These are phyloP conservation scores for Amanita subjunquillea DNA, from an alignment of 768 basidiomycete genomes.

Conservation along the genomic window DNA sequence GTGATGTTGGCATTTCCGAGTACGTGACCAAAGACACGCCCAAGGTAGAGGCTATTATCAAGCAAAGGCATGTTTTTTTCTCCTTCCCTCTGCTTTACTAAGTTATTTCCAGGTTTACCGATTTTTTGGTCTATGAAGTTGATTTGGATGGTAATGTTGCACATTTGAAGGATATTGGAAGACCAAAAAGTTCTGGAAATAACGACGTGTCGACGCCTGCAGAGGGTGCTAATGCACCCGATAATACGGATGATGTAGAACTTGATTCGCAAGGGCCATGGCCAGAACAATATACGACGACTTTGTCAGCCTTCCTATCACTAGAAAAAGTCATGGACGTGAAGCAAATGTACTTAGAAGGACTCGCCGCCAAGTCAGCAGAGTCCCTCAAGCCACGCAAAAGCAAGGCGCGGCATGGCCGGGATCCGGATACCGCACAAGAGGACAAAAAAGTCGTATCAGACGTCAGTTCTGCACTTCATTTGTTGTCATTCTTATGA, in stretches of 20 bases:
- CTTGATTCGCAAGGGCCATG: slow-evolving; percentile 34
- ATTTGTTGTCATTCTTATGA: slow-evolving; percentile 8
- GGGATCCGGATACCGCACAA: slow-evolving; percentile 29
- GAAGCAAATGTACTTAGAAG: slow-evolving; percentile 71
- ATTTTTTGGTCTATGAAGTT: slow-evolving; percentile 93
- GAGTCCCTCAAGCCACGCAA: slow-evolving; percentile 37
- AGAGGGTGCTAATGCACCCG: not conserved
- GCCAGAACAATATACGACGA: slow-evolving; percentile 48
- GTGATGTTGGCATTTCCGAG: slow-evolving; percentile 85
- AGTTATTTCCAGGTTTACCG: slow-evolving; percentile 66
- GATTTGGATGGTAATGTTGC: slow-evolving; percentile 72
- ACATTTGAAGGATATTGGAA: slow-evolving; percentile 68
- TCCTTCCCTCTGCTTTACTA: not conserved
- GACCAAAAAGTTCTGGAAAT: slow-evolving; percentile 31
- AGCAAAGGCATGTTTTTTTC: slow-evolving; percentile 64
- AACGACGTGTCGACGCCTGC: slow-evolving; percentile 12
- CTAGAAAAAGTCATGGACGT: slow-evolving; percentile 47
- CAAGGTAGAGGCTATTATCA: slow-evolving; percentile 86
- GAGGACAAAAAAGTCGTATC: slow-evolving; percentile 76
- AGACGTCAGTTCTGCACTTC: slow-evolving; percentile 45
- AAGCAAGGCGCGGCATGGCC: slow-evolving; percentile 28
- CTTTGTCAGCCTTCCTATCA: slow-evolving; percentile 56
- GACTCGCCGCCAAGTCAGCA: slow-evolving; percentile 66
- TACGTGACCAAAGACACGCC: slow-evolving; percentile 65
- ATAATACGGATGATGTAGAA: not conserved